Conservation (phyloP, 2,329 filamentous ascomycete genomes). For the Colletotrichum sp. region DNA sequence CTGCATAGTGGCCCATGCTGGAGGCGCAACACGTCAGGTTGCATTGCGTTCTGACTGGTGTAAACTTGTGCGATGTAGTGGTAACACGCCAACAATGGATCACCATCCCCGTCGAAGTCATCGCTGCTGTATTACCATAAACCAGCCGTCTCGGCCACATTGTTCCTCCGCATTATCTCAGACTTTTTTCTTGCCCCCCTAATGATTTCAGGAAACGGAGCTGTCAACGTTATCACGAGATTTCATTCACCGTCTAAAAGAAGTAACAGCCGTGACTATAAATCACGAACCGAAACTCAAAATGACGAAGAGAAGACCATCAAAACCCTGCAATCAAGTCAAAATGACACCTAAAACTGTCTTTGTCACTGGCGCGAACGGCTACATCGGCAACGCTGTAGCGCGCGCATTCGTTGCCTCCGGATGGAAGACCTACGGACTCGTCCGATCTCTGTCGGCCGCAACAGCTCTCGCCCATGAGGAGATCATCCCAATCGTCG, state of each 20-base stretch:
- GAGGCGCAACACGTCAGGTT: not conserved
- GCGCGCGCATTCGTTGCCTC: slow-evolving; percentile 48
- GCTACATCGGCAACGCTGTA: slow-evolving; percentile 52
- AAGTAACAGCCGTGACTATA: not conserved
- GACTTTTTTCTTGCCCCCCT: not conserved
- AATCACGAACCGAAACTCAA: not conserved
- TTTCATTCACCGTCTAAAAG: too few species aligned
- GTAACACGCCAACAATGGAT: not conserved
- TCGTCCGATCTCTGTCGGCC: slow-evolving; percentile 40
- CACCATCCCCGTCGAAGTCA: not conserved
- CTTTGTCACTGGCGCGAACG: slow-evolving; percentile 53
- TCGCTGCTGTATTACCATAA: not conserved
- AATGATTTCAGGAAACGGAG: not conserved
- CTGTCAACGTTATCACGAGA: not conserved
- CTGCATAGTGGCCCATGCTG: not conserved
- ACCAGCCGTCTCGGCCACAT: not conserved
- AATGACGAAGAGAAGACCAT: not conserved
- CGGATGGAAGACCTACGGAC: slow-evolving; percentile 49
- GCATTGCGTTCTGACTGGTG: not conserved
- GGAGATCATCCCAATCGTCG: slow-evolving; percentile 46
- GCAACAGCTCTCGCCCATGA: slow-evolving; percentile 31
- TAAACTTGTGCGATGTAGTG: too few species aligned
- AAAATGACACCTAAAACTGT: slow-evolving; percentile 30
- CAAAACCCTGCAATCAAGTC: not conserved
- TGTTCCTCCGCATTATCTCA: not conserved